A percentile compares a stretch with the other conserved stretches of the same genome.
Conservation (phyloP, 2,329 filamentous ascomycete species). For the Fusarium transvaalense region DNA sequence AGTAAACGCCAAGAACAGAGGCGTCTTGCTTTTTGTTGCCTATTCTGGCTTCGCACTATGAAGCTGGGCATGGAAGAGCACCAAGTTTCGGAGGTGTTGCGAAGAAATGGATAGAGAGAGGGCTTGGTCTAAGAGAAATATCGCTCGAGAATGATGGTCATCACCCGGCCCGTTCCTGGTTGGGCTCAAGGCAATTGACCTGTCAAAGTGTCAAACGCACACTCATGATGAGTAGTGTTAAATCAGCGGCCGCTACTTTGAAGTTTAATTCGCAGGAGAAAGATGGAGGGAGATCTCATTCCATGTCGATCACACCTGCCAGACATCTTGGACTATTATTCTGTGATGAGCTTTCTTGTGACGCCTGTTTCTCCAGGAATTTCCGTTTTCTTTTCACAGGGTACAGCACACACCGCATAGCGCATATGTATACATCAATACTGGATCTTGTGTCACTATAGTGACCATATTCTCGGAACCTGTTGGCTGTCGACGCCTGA, state of each 20-base stretch:
- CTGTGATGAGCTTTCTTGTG: not conserved
- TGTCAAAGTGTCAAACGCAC: slow-evolving; percentile 27
- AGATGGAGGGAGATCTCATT: not conserved
- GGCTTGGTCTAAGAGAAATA: not conserved
- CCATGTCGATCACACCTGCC: not conserved
- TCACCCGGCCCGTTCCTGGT: slow-evolving; percentile 35
- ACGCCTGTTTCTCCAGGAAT: not conserved
- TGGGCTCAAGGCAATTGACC: slow-evolving; percentile 21
- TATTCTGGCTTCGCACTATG: slow-evolving; percentile 16
- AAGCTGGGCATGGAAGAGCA: slow-evolving; percentile 7
- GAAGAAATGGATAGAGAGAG: not conserved
- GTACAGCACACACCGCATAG: not conserved
- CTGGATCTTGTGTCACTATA: slow-evolving; percentile 6
- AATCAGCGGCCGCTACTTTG: slow-evolving; percentile 4
- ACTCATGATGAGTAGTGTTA: slow-evolving; percentile 1
- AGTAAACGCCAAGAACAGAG: slow-evolving; percentile 7
- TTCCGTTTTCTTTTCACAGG: not conserved
- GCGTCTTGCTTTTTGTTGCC: slow-evolving; percentile 33
- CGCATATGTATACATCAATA: not conserved
- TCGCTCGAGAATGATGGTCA: slow-evolving; percentile 1
- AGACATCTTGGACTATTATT: not conserved
- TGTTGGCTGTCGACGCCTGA: slow-evolving; percentile 35
- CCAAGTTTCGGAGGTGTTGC: not conserved
- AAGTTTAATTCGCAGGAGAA: slow-evolving; percentile 10
- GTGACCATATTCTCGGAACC: slow-evolving; percentile 6